Base-by-base conservation (phyloP, 371 early-diverging fungal genomes). In the Blyttiomyces sp. region DNA sequence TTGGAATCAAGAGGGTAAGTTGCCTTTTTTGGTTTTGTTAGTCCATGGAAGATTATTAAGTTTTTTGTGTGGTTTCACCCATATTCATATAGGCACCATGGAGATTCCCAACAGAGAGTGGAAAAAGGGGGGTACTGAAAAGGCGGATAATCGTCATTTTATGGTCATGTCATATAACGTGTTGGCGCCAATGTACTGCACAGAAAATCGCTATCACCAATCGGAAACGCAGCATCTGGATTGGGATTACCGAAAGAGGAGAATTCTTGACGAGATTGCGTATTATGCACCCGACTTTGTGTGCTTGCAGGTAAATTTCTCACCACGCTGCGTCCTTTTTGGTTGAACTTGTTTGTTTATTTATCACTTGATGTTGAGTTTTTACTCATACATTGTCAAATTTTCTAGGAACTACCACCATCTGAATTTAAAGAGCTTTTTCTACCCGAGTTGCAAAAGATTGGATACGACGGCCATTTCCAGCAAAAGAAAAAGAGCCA, bases 381-480 rank as follows among this genome's bases (percentile, higher is more conserved):
- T 3, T 43, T 16, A 27, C 4, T 19, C n/a, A 7, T 17, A 16
- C n/a, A n/a, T n/a, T n/a, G n/a, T n/a, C n/a, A n/a, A n/a, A n/a
- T 19, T n/a, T 44, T 2, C 0, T 54, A 92, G 79, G 96, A 94
- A 69, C 86, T 97, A 26, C 91, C 89, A 61, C 81, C 85, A 43
- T 68, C 78, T 5, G 87, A 89, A 46, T 94, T 82, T 52, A 86
- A 91, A 53, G 86, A 88, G 21, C 83, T 80, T 27, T 89, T 95
- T 55, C 72, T 91, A 82, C 87, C 92, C 88, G 51, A 94, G 90
- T 71, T 88, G 88, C 48, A 85, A 93, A 52, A 88, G 87, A 52
- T 86, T 85, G 72, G 92, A 85, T 23, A 93, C 92, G 91, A 69
- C 83, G 54, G 95, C 89, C 65, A 84, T 76, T 69, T 92, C 92